phyloP scores from a whole-genome alignment of 1,139 yeast genomes.

The Taphrina wiesneri region DNA sequence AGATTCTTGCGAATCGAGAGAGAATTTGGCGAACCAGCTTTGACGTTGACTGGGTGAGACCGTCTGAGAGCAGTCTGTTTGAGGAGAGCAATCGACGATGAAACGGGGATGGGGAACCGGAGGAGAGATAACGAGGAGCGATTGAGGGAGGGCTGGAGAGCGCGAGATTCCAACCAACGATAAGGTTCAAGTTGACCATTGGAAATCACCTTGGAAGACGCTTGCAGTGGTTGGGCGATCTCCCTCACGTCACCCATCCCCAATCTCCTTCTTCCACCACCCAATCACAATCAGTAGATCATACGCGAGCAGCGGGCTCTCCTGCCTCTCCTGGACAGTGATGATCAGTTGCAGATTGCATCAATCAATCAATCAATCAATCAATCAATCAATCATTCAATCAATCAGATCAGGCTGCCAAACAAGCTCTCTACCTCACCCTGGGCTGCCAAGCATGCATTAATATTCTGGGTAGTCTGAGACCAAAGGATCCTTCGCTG shows the following conservation, averaged over 20 bases:
- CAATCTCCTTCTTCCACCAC: neutral
- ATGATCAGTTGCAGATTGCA: neutral
- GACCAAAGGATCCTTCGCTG: no score
- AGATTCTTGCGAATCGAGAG: constrained; percentile 7
- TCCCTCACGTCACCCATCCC: neutral
- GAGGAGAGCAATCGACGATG: neutral
- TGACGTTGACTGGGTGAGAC: neutral
- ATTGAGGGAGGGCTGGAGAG: no score
- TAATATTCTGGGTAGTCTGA: no score
- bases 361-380: no score
- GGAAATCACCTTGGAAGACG: neutral
- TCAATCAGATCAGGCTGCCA: no score
- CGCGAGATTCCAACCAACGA: neutral
- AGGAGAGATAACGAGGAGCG: neutral
- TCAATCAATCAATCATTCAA: no score
- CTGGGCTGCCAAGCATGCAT: no score
- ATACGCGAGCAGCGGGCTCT: neutral
- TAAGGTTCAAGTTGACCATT: neutral
- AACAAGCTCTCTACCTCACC: no score
- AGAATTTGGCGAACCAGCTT: neutral
- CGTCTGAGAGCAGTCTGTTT: neutral
- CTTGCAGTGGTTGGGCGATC: neutral
- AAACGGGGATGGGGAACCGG: neutral
- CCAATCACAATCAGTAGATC: neutral
- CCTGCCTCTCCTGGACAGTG: neutral